Evolutionary conservation across 148 eudicot genomes (phyloP), one percentile per base, ranked within the genome.

Genomic region (Limonium bicolor): DNA sequence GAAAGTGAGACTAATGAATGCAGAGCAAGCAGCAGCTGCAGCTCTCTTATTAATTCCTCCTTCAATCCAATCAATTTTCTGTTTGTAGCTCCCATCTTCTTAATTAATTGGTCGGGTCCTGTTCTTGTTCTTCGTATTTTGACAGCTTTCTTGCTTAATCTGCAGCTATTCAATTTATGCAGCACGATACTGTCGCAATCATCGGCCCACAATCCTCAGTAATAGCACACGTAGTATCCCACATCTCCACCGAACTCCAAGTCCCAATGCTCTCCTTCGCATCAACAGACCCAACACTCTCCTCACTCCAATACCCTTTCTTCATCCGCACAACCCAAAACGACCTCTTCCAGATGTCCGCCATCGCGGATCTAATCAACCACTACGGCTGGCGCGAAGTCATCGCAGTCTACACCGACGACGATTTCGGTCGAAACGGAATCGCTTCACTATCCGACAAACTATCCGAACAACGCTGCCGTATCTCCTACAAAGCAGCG

Each of bases 221-320:
- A 3, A 33, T 35, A 19, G 63, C 63, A 33, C 63, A 58, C 29
- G 29, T 58, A 21, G 26, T 58, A 7, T 50, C 56, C 5, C 23
- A 21, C 16, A 42, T 50, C 19, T 53, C 63, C 3, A 58, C 17
- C 34, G 49, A 33, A 6, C 50, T 58, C 4, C 49, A 37, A 50
- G 63, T 58, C 14, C 63, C 63, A 29, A 18, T 58, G n/a, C 38
- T 50, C 20, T 58, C 56, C 20, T 58, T 50, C 27, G 56, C 63
- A 11, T 46, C 56, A 2, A 58, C 63, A 7, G 56, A 58, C 27
- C 56, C 63, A 7, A 50, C 63, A 12, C 40, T 58, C n/a, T 41
- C 63, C 2, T 33, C 63, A 4, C 56, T 41, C 14, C 50, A 58
- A 34, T 41, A 37, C 19, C 63, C 63, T 5, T 50, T 50, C 34